A percentile compares a stretch with the other conserved stretches of the same genome.
Conservation (phyloP, 2,329 filamentous ascomycete species). For the Pseudogymnoascus sp. region DNA sequence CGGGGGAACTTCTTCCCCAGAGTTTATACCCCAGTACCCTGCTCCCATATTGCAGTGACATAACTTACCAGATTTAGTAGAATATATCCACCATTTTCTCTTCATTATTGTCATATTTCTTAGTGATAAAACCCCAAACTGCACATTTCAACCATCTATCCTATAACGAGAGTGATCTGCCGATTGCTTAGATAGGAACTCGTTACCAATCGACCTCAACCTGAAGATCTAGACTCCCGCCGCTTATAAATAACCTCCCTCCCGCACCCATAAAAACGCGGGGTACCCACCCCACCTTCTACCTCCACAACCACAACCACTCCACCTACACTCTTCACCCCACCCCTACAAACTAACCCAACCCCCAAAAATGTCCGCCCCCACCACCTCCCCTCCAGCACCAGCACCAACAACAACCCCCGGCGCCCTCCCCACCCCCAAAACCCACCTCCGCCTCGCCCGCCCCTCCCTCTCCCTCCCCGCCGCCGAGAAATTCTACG, state of each 20-base stretch:
- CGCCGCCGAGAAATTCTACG: slow-evolving; percentile 34
- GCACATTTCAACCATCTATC: background rate
- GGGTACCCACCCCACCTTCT: background rate
- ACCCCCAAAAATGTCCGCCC: background rate
- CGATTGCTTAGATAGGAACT: background rate
- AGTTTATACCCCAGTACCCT: too few species aligned
- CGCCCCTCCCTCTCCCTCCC: slow-evolving; percentile 33
- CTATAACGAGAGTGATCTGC: background rate
- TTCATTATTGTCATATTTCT: too few species aligned
- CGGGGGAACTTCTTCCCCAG: too few species aligned
- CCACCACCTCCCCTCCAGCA: background rate
- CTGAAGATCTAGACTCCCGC: background rate
- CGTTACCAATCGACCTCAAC: background rate
- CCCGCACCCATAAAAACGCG: background rate
- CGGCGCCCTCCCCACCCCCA: background rate
- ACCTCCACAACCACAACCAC: background rate
- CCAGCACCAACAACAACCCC: background rate
- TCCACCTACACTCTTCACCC: background rate
- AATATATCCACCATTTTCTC: too few species aligned
- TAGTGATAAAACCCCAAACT: too few species aligned
- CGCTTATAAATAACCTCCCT: background rate
- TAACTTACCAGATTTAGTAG: too few species aligned
- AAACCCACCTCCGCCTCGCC: slow-evolving; percentile 31
- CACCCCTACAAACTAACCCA: background rate
- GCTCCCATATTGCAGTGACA: too few species aligned